Base-by-base conservation (phyloP, 495 filamentous ascomycete genomes). In the Penicillium dipodomyicola region DNA sequence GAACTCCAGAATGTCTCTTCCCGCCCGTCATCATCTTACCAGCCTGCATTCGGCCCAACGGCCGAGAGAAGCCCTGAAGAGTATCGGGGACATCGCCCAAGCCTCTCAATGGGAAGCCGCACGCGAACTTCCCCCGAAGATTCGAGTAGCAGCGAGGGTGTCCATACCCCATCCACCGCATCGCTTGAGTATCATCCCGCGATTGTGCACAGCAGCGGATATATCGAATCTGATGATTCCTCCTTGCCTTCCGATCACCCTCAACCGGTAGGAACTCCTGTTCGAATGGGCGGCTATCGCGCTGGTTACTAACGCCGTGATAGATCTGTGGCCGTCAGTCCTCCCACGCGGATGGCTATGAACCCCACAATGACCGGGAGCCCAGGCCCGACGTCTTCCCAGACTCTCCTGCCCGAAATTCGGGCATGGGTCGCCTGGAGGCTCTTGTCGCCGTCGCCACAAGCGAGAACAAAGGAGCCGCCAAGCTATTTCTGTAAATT, bases 401-500 rank as follows among this genome's bases (percentile, higher is more conserved):
- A 19, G 65, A 69, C 51, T 56, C 68, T 1, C 57, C 70, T 33
- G 62, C 62, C 20, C 61, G 65, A 27, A 64, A 69, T 58, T 75
- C 70, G 45, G 81, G 81, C 46, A 88, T 92, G 84, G 80, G 82
- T 50, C 78, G 89, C 14, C 73, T 96, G 22, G 88, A 96, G 56
- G 89, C 90, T 15, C 81, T 96, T 30, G 92, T 96, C 25, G 92
- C 92, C 3, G 91, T 94, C 52, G 92, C 92, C 9, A 94, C 92
- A 3, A 89, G 87, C 56, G 89, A 96, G 65, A 85, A 89, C 42
- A 83, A 87, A 43, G 80, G 78, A 19, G 77, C 82, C 1, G 72
- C 83, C 7, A 72, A 71, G 56, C 59, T 77, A 44, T 74, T 74
- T 52, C 48, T 69, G 47, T 75, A 63, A 68, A 58, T 65, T 64